Percentiles rank a stretch among this genome's conserved stretches.
These are phyloP conservation scores for Monosporascus sp. DNA, from an alignment of 2,329 filamentous ascomycete species.

Conservation along the genomic window DNA sequence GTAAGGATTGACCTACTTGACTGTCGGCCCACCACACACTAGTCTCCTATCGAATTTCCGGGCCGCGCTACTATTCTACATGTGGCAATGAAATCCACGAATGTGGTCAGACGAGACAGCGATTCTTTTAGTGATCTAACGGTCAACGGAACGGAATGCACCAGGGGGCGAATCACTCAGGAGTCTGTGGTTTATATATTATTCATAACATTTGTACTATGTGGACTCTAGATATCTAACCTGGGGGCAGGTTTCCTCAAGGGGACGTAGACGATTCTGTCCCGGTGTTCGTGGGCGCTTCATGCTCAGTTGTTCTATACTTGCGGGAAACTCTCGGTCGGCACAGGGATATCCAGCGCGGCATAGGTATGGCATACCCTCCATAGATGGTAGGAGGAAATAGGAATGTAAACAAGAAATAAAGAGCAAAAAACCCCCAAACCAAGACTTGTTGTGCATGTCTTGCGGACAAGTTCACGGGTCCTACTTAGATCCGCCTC, in stretches of 20 bases:
- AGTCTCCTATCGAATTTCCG: not conserved
- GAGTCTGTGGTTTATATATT: constrained; percentile 23
- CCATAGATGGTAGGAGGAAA: constrained; percentile 2
- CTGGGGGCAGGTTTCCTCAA: not conserved
- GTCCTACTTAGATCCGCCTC: too few species aligned
- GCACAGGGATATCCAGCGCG: constrained; percentile 8
- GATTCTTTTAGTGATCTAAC: constrained; percentile 17
- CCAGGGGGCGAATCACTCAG: constrained; percentile 7
- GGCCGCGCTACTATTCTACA: not conserved
- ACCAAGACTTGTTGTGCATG: constrained; percentile 14
- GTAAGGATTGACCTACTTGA: not conserved
- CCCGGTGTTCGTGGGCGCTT: constrained; percentile 15
- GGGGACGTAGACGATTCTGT: too few species aligned
- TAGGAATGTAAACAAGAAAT: constrained; percentile 1
- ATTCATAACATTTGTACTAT: constrained; percentile 15
- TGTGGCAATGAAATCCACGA: not conserved
- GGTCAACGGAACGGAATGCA: constrained; percentile 9
- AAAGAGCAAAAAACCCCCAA: not conserved
- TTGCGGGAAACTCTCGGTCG: constrained; percentile 15
- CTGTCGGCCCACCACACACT: too few species aligned
- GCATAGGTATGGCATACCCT: constrained; percentile 16
- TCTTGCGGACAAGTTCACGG: too few species aligned
- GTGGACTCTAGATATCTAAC: not conserved
- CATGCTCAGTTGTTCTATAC: constrained; percentile 17
- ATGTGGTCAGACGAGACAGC: not conserved